Base-by-base conservation (phyloP, 805 yeast genomes). In the Lachancea nothofagi region DNA sequence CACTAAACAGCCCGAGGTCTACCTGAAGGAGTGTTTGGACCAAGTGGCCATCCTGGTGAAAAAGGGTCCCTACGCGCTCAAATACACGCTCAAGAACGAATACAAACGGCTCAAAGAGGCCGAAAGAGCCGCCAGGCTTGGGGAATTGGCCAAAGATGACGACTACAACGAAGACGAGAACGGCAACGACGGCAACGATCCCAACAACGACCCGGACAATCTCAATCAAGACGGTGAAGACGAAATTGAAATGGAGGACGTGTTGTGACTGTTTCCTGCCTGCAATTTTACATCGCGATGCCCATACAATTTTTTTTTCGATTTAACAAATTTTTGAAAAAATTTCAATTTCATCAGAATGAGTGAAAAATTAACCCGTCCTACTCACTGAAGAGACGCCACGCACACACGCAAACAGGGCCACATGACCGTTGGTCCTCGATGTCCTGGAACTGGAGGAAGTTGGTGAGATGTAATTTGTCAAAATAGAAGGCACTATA, bases 11-110 rank as follows among this genome's bases (percentile, higher is more conserved):
- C 98, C 98, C 1, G 98, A 93, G 59, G 81, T 81, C 15, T 94
- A 85, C 60, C 69, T 93, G 47, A 87, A 89, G 57, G 96, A 89
- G 58, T 84, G 93, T 42, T 68, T 93, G 35, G 98, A 90, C 45
- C 77, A 83, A 34, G 86, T 93, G 55, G 97, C 97, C 1, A 74
- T 77, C 23, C 72, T 93, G 56, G 89, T 85, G 53, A 88, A 90
- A 60, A 87, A 87, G 59, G 98, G 98, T 12, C 96, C 98, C 1
- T 90, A 90, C 59, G 95, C 97, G 1, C 74, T 88, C 58, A 89
- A 85, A 64, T 93, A 89, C 64, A 81, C 88, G 43, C 69, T 93
- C 55, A 85, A 83, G 65, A 93, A 87, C 13, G 97, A 93, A 64
- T 93, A 83, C 64, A 86, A 81, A 66, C 79, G 77, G 52, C 71